These are phyloP conservation scores for Trebouxia sp. DNA, from an alignment of 139 green algal species.

Conservation along the genomic window DNA sequence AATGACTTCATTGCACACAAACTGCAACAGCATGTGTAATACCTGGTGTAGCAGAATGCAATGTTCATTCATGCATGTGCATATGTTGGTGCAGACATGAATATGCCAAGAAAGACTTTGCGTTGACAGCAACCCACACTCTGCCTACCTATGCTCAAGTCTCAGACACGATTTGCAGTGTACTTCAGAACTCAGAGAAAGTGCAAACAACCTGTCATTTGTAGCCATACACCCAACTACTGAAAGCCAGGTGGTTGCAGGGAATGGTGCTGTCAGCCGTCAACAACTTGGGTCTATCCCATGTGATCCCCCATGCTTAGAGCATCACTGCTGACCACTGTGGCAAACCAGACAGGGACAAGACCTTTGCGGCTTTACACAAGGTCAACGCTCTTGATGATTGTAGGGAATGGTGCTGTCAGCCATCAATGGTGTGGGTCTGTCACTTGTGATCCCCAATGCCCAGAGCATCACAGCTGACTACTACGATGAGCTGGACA, in stretches of 20 bases:
- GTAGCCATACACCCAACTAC: too few relatives aligned
- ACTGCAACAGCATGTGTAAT: too few relatives aligned
- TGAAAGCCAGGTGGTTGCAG: not conserved
- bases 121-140: too few relatives aligned
- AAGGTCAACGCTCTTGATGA: conserved; percentile 49
- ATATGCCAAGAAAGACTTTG: too few relatives aligned
- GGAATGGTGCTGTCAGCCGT: conserved; percentile 52
- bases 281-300: conserved; percentile 71
- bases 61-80: too few relatives aligned
- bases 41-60: too few relatives aligned
- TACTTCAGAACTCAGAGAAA: too few relatives aligned
- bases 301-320: conserved; percentile 75
- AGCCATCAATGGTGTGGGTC: conserved; percentile 72
- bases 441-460: conserved; percentile 74
- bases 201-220: too few relatives aligned
- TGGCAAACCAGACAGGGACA: conserved; percentile 41
- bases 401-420: conserved; percentile 55
- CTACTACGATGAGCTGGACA: conserved; percentile 22
- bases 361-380: conserved; percentile 69
- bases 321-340: conserved; percentile 41
- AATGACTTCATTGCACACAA: too few relatives aligned
- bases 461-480: conserved; percentile 54
- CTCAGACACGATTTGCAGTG: too few relatives aligned
- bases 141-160: too few relatives aligned
- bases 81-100: too few relatives aligned